Base-by-base conservation (phyloP, 768 basidiomycete species). In the Lactarius tabidus region DNA sequence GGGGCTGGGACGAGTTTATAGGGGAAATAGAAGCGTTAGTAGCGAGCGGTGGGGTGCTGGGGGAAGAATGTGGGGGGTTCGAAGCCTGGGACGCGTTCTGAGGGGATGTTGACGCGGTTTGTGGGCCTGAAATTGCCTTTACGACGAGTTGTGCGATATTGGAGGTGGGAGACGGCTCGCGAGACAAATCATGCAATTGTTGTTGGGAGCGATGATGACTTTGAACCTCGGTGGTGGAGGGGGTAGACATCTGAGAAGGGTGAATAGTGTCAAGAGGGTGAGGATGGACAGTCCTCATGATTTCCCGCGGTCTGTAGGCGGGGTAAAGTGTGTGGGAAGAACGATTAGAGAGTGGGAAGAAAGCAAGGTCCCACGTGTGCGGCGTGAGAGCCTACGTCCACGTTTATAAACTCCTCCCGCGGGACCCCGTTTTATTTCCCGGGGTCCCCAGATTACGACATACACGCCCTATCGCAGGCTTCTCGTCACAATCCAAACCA, bases 261-360 rank as follows among this genome's bases (percentile, higher is more conserved):
- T 68, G 67, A 15, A 68, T 60, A 60, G 67, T 68, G 74, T 80
- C 73, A 76, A 80, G 75, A 73, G 84, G 67, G 85, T 82, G 18
- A 82, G 80, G 70, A 72, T 79, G 78, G 57, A 78, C 79, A 0
- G 77, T 78, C 78, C 77, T 78, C 77, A 78, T 78, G 72, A 67
- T 77, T 78, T 75, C 79, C 77, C 75, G 78, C 72, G 74, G 73
- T 72, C 74, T 74, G 73, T 51, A 62, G 53, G 66, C 60, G 54
- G 45, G 60, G 41, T 45, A 41, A 54, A 73, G 72, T 75, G 77
- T 81, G 79, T 81, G 79, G 79, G 80, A 81, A 81, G 74, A 73
- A 73, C 72, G 77, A 76, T 72, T 73, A 72, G 73, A 71, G 74
- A 74, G 79, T 80, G 79, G 80, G 79, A 80, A 80, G 79, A 81